phyloP scores from a whole-genome alignment of 2,329 filamentous ascomycete genomes.

The Fusarium illudens region DNA sequence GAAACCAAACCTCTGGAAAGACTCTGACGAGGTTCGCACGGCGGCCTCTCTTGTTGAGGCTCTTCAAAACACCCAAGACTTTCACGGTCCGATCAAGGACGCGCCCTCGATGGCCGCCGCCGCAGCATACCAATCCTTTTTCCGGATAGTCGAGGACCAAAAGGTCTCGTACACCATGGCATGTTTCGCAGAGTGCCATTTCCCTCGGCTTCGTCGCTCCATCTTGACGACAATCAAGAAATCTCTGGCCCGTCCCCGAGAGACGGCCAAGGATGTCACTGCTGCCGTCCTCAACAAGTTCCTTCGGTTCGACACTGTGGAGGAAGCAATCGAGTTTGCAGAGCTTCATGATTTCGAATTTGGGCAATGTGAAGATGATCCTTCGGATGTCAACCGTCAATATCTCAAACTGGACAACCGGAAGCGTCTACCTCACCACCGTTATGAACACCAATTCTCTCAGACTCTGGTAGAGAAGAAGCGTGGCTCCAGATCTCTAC shows the following conservation, averaged over 20 bases:
- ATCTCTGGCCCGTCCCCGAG: conserved; percentile 64
- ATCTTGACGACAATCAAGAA: conserved; percentile 64
- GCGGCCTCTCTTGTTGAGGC: conserved; percentile 68
- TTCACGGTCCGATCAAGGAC: conserved; percentile 65
- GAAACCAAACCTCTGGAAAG: conserved; percentile 62
- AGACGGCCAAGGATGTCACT: conserved; percentile 68
- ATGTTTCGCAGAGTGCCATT: conserved; percentile 74
- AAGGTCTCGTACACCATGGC: conserved; percentile 74
- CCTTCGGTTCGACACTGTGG: conserved; percentile 72
- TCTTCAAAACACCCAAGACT: conserved; percentile 65
- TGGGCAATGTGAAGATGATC: conserved; percentile 46
- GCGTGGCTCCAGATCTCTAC: conserved; percentile 60
- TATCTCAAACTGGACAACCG: conserved; percentile 57
- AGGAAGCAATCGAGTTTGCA: conserved; percentile 72
- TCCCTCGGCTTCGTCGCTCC: conserved; percentile 66
- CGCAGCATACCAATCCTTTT: conserved; percentile 63
- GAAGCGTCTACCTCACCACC: conserved; percentile 56
- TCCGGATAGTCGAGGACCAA: conserved; percentile 65
- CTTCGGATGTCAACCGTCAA: conserved; percentile 48
- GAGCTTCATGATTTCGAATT: conserved; percentile 66
- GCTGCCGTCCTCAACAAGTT: conserved; percentile 63
- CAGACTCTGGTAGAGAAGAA: conserved; percentile 67
- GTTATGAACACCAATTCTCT: conserved; percentile 65
- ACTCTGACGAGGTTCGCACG: conserved; percentile 67
- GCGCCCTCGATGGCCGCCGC: conserved; percentile 59